A percentile compares a stretch with the other conserved stretches of the same genome.
Conservation (phyloP, 768 basidiomycete species). For the Pleurotus tuoliensis region DNA sequence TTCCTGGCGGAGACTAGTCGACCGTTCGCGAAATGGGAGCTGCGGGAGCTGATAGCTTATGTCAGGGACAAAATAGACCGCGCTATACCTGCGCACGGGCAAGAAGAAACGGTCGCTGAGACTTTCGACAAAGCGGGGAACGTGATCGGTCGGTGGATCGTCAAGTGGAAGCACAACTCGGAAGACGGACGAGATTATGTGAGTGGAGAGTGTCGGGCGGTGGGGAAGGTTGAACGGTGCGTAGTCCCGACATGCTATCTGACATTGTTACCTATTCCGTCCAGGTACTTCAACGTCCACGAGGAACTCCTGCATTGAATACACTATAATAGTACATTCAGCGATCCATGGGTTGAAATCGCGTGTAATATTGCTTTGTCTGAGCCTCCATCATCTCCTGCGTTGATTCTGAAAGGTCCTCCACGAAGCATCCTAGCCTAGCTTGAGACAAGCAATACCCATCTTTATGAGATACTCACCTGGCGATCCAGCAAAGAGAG, state of each 20-base stretch:
- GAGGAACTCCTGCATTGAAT: slow-evolving; percentile 33
- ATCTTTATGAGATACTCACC: slow-evolving; percentile 41
- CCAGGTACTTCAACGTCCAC: slow-evolving; percentile 44
- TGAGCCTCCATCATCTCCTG: slow-evolving; percentile 86
- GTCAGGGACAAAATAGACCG: slow-evolving; percentile 14
- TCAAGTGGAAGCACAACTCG: slow-evolving; percentile 67
- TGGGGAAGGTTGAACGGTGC: slow-evolving; percentile 28
- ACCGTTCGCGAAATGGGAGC: slow-evolving; percentile 80
- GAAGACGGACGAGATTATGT: slow-evolving; percentile 48
- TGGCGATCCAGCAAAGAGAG: slow-evolving; percentile 85
- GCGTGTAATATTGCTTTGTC: slow-evolving; percentile 82
- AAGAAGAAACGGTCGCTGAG: slow-evolving; percentile 80
- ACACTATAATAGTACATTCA: slow-evolving; percentile 3
- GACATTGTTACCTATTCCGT: neutral
- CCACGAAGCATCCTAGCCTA: slow-evolving; percentile 59
- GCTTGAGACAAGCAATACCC: neutral
- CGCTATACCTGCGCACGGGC: slow-evolving; percentile 30
- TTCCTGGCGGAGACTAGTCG: slow-evolving; percentile 66
- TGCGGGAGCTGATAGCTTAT: slow-evolving; percentile 46
- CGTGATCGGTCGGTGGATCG: slow-evolving; percentile 73
- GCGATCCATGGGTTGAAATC: slow-evolving; percentile 65
- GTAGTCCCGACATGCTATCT: too few species aligned
- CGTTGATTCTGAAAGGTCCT: slow-evolving; percentile 89
- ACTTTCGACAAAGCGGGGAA: slow-evolving; percentile 56
- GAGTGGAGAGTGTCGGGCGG: slow-evolving; percentile 64